Percentiles rank a stretch among this genome's conserved stretches.
These are phyloP conservation scores for Venturia pyrina DNA, from an alignment of 2,329 filamentous ascomycete species.

Conservation along the genomic window DNA sequence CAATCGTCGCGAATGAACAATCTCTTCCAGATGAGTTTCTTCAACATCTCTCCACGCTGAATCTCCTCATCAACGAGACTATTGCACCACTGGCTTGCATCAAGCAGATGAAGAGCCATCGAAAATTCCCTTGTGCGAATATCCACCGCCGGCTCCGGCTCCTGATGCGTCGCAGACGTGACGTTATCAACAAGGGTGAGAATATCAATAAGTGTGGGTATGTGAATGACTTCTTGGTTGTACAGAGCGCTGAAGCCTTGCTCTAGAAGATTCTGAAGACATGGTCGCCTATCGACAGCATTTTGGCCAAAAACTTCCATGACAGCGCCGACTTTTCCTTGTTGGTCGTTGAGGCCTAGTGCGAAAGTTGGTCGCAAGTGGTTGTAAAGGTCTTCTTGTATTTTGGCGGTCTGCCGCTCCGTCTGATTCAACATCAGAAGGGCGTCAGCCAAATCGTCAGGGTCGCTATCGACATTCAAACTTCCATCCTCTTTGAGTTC, in stretches of 20 bases:
- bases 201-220: constrained; percentile 55
- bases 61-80: constrained; percentile 29
- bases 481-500: neutral
- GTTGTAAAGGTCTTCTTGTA: constrained; percentile 1
- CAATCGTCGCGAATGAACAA: constrained; percentile 80
- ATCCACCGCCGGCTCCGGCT: constrained; percentile 26
- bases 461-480: neutral
- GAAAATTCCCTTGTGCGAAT: constrained; percentile 56
- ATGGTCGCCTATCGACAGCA: neutral
- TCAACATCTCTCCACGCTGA: constrained; percentile 33
- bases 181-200: constrained; percentile 63
- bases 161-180: constrained; percentile 18
- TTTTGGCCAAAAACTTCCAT: neutral
- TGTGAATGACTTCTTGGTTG: neutral
- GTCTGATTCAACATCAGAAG: neutral
- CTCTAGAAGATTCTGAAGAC: constrained; percentile 15
- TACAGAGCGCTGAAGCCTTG: neutral
- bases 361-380: neutral
- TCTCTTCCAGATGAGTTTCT: constrained; percentile 74
- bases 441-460: neutral
- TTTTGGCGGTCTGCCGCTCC: neutral
- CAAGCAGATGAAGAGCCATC: constrained; percentile 53
- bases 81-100: constrained; percentile 44
- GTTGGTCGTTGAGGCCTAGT: constrained; percentile 11
- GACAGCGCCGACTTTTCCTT: neutral